Base-by-base conservation (phyloP, 495 filamentous ascomycete species). In the Platismatia glauca region DNA sequence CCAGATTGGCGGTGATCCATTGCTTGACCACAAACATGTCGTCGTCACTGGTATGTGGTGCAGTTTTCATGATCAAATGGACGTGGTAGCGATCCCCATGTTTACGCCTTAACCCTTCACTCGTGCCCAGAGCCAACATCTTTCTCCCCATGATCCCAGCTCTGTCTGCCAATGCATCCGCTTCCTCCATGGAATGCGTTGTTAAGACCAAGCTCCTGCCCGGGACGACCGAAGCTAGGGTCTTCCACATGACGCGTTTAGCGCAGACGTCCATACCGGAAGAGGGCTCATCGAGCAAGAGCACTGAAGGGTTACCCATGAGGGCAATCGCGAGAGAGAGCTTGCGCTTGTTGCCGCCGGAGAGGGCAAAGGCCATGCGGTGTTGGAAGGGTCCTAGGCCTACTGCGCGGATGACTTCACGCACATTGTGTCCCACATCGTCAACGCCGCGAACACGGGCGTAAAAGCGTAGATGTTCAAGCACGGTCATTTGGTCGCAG, bases 1-100 rank as follows among this genome's bases (percentile, higher is more conserved):
- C 75, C 62, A 91, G 84, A 13, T 74, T 75, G 8, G 63, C 61
- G 16, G 71, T 22, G 12, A 93, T 79, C 87, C 88, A 95, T 0
- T 53, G 24, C 63, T 83, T 78, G 37, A 93, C 75, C 29, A 71
- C 70, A 4, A 78, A 71, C 78, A 90, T 89, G 61, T 89, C 87
- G n/a, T 74, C 79, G 1, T 79, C 76, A 0, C 76, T 73, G 5
- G 87, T 91, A 67, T 85, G 78, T 7, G 90, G 90, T 20, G 91
- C 89, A 18, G 81, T 79, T 38, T 76, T 78, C 68, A 86, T 86
- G n/a, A 94, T 87, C 4, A 95, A 73, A 61, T 78, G 76, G 27
- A 78, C 73, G 58, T 77, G 71, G 46, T 76, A 74, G 38, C 70
- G 68, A 59, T 76, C 73, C 12, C 76, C 76, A 56, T 76, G 72